Percentiles rank a stretch among this genome's conserved stretches.
Evolutionary conservation across 768 basidiomycete genomes (phyloP).

Genomic region (Rhizopogon vesiculosus): DNA sequence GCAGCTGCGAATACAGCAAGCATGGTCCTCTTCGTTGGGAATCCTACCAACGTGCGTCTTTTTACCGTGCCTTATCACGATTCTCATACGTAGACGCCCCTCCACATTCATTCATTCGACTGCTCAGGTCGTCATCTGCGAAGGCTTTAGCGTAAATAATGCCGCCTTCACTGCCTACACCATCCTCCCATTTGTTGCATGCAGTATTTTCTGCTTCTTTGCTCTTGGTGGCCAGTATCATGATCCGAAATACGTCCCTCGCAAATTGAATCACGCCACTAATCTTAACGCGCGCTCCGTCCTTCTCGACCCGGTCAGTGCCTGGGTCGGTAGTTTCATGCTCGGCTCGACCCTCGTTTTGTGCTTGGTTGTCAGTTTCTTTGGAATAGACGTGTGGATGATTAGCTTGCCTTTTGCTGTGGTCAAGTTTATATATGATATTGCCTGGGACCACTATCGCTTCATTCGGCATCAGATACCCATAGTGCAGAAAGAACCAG

Average conservation of each 20-base stretch:
- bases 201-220: constrained; percentile 56
- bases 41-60: constrained; percentile 73
- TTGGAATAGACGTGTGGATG: constrained; percentile 77
- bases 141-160: constrained; percentile 77
- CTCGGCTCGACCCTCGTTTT: constrained; percentile 65
- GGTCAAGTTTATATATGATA: constrained; percentile 67
- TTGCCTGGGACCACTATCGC: constrained; percentile 52
- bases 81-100: not conserved
- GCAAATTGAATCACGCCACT: constrained; percentile 30
- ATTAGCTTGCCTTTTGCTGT: constrained; percentile 80
- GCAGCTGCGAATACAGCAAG: constrained; percentile 77
- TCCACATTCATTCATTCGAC: constrained; percentile 1
- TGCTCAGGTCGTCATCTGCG: constrained; percentile 67
- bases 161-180: constrained; percentile 78
- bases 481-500: not conserved
- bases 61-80: not conserved
- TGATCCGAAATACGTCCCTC: constrained; percentile 48
- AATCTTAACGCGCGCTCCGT: constrained; percentile 51
- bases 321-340: constrained; percentile 65
- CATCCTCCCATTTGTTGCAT: constrained; percentile 73
- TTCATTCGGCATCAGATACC: constrained; percentile 13
- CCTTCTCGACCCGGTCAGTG: constrained; percentile 70
- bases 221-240: constrained; percentile 60
- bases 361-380: constrained; percentile 71
- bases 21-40: constrained; percentile 76